phyloP scores from a whole-genome alignment of 2,329 filamentous ascomycete species.

The Colletotrichum orchidophilum region DNA sequence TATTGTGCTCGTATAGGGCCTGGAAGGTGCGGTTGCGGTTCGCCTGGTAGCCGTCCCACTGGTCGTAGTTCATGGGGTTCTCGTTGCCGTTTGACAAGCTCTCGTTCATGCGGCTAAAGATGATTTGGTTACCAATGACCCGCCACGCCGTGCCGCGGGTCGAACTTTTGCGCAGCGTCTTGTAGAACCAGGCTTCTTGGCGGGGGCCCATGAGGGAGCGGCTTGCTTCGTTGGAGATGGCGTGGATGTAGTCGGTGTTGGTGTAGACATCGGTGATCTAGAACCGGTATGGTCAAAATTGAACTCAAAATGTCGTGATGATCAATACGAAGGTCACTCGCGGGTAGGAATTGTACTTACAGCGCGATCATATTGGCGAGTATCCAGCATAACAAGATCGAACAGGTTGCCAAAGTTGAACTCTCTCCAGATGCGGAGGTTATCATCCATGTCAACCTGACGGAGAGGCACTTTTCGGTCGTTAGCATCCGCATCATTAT shows the following conservation, averaged over 20 bases:
- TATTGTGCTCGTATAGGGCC: conserved; percentile 73
- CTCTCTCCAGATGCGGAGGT: conserved; percentile 72
- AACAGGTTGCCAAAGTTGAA: conserved; percentile 74
- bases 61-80: conserved; percentile 62
- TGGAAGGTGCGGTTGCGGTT: conserved; percentile 77
- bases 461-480: conserved; percentile 35
- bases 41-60: conserved; percentile 67
- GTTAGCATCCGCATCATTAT: neutral
- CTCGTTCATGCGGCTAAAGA: conserved; percentile 61
- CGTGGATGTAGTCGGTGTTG: conserved; percentile 70
- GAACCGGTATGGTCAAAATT: neutral
- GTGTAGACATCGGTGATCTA: conserved; percentile 52
- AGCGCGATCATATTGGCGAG: conserved; percentile 71
- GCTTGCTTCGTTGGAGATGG: conserved; percentile 72
- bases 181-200: conserved; percentile 81
- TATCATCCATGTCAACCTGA: conserved; percentile 75
- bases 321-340: fast-evolving
- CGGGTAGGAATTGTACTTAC: neutral
- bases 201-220: conserved; percentile 76
- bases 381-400: conserved; percentile 76
- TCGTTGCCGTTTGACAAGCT: conserved; percentile 41
- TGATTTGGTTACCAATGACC: conserved; percentile 75
- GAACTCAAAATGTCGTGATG: too few relatives aligned
- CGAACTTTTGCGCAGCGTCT: conserved; percentile 64
- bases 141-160: conserved; percentile 75